Conservation (phyloP, 805 yeast species). For the Lipomyces lipofer region DNA sequence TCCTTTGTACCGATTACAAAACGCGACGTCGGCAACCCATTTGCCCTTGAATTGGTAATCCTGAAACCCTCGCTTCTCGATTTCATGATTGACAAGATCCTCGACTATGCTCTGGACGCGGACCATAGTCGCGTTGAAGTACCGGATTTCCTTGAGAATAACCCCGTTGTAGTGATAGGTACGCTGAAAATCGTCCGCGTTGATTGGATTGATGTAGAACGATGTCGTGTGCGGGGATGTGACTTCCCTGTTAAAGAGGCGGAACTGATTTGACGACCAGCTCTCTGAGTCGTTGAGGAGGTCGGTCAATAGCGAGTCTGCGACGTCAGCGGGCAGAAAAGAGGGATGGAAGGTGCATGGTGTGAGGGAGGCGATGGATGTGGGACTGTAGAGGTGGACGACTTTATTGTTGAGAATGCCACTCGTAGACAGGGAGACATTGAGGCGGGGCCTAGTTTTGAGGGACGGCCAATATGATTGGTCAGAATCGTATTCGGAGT, state of each 20-base stretch:
- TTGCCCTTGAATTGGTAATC: conserved; percentile 44
- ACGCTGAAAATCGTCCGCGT: conserved; percentile 24
- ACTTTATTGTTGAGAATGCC: conserved; percentile 5
- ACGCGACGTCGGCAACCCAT: conserved; percentile 58
- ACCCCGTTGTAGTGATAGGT: conserved; percentile 45
- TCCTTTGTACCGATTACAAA: conserved; percentile 57
- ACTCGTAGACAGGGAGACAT: neutral
- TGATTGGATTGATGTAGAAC: conserved; percentile 39
- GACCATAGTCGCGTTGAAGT: conserved; percentile 46
- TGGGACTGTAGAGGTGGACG: conserved; percentile 49
- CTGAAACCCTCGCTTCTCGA: conserved; percentile 39
- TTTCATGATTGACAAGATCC: conserved; percentile 45
- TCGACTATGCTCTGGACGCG: conserved; percentile 45
- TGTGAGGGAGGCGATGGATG: conserved; percentile 46
- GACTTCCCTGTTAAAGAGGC: conserved; percentile 63
- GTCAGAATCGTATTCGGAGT: neutral
- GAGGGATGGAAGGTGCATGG: conserved; percentile 55
- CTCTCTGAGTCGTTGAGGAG: conserved; percentile 46
- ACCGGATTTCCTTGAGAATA: conserved; percentile 34
- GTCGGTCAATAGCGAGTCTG: conserved; percentile 48
- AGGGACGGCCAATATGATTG: neutral
- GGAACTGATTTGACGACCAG: conserved; percentile 52
- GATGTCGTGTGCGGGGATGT: conserved; percentile 56
- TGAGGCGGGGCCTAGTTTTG: neutral
- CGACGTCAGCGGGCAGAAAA: conserved; percentile 54